Percentiles rank a stretch among this genome's conserved stretches.
phyloP scores from a whole-genome alignment of 257 asterid species.

The Nicotiana obtusifolia region DNA sequence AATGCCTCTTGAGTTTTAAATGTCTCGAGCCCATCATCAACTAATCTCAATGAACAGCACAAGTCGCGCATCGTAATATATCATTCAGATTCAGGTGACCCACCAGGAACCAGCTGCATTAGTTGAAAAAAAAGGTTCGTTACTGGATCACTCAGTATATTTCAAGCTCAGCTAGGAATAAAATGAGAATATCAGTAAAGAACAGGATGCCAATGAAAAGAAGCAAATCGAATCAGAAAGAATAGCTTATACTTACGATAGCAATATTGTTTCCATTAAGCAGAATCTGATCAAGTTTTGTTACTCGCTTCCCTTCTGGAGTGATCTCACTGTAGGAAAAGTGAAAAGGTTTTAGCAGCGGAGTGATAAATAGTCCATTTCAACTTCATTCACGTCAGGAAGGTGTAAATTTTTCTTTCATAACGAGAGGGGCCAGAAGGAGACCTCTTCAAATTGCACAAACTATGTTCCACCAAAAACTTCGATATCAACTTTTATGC shows the following conservation, averaged over 20 bases:
- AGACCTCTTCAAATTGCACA: neutral
- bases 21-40: neutral
- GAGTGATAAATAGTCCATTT: neutral
- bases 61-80: neutral
- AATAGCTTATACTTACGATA: conserved; percentile 47
- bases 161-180: neutral
- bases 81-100: conserved; percentile 40
- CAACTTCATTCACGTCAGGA: neutral
- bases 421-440: no score
- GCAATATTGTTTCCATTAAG: conserved; percentile 96
- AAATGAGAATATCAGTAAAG: neutral
- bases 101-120: conserved; percentile 50
- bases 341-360: neutral
- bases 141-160: neutral
- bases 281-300: conserved; percentile 85
- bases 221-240: neutral
- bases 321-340: conserved; percentile 68
- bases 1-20: neutral
- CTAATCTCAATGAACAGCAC: neutral
- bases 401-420: no score
- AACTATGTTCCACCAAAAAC: neutral
- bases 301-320: conserved; percentile 83
- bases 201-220: neutral
- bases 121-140: neutral
- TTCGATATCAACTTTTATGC: neutral